Evolutionary conservation across 139 green algal species (phyloP), one percentile per base, ranked within the genome.

Genomic region (Chlamydomonas eustigma): DNA sequence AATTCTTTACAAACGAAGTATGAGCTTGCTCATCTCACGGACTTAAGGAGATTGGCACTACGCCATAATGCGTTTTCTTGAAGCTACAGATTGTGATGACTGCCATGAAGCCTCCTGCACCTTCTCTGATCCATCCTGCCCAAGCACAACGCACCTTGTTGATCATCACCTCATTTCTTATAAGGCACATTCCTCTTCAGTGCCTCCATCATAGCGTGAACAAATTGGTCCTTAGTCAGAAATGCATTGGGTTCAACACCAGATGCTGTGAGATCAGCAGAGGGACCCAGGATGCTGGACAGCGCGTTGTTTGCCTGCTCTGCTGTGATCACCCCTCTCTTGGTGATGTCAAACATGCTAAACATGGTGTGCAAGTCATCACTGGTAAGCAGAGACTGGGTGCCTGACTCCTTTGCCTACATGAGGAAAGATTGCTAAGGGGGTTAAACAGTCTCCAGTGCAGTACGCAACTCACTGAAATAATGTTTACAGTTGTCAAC

Each of bases 301-400:
- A 58, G 18, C 44, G 44, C 44, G 44, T 58, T 58, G 44, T 18
- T 58, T 12, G 44, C 44, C 44, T 83, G 78, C 37, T 83, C 71
- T 5, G 72, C 33, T 0, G 64, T 79, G 6, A 83, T 64, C 2
- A 36, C 30, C 28, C 78, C 78, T 0, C 64, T 35, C 4, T 78
- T 78, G 28, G 78, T 83, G 31, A 83, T 70, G 50, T 83, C 77
- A 31, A 81, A 83, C 78, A 83, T 78, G 22, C 63, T 68, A 5
- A 83, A 81, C 77, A 81, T 81, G 5, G 70, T 81, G 34, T 81
- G 66, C 1, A 81, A 39, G 70, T 81, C 77, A 31, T 71, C n/a
- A 2, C 78, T 36, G 1, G n/a, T 83, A 6, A 76, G 67, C 0
- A 78, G 39, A 0, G 58, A 28, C 24, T 63, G 25, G 12, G 78